A percentile compares a stretch with the other conserved stretches of the same genome.
Evolutionary conservation across 257 asterid genomes (phyloP).

Genomic region (Penstemon eatonii): DNA sequence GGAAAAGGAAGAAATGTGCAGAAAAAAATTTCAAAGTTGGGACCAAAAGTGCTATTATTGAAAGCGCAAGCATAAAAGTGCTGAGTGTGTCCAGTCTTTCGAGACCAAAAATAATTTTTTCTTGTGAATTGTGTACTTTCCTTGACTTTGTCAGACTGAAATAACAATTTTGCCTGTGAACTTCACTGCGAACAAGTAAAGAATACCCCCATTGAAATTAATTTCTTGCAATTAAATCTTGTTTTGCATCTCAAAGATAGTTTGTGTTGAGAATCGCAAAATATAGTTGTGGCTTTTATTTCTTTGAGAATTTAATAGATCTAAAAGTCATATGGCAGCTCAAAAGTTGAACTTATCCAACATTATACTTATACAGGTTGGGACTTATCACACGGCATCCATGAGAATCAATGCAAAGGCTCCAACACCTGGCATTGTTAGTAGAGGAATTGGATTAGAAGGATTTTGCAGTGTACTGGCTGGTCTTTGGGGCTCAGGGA

Average conservation of each 20-base stretch:
- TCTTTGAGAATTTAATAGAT: background rate
- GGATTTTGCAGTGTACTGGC: conserved; percentile 95
- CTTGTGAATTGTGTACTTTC: too few species aligned
- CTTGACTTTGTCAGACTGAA: too few species aligned
- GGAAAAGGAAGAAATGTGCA: too few species aligned
- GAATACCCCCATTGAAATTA: background rate
- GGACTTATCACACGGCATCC: conserved; percentile 81
- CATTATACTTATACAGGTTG: conserved; percentile 52
- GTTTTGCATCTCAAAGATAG: background rate
- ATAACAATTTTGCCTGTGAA: too few species aligned
- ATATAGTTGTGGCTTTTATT: background rate
- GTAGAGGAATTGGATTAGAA: conserved; percentile 90
- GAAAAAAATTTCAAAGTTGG: too few species aligned
- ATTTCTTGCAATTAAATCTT: background rate
- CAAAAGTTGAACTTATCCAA: conserved; percentile 22
- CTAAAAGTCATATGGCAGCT: background rate
- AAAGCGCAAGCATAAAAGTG: too few species aligned
- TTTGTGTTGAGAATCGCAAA: background rate
- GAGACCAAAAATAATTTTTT: too few species aligned
- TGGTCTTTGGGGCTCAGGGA: conserved; percentile 97
- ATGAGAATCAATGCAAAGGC: conserved; percentile 62
- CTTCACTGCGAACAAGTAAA: background rate
- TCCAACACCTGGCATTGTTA: conserved; percentile 86
- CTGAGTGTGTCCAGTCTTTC: too few species aligned
- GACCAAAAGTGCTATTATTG: too few species aligned